phyloP scores from a whole-genome alignment of 2,329 filamentous ascomycete species.

The Fusarium nematophilum region DNA sequence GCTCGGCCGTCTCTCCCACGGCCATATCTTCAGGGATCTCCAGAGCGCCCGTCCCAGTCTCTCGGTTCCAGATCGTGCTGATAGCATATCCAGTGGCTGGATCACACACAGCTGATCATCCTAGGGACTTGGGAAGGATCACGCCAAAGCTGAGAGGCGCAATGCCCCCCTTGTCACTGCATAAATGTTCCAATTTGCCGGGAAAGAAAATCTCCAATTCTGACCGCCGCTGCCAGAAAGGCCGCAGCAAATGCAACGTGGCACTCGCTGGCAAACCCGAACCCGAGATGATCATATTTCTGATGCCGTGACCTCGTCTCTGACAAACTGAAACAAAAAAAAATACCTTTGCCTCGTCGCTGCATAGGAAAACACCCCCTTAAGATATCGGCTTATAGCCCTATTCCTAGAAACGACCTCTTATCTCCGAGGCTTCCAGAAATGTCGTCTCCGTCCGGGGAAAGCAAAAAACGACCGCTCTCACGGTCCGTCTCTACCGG shows the following conservation, averaged over 20 bases:
- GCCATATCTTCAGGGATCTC: too few relatives aligned
- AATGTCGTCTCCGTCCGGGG: conserved; percentile 9
- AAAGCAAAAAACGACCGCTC: conserved; percentile 27
- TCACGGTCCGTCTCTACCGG: conserved; percentile 42
- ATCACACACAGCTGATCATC: too few relatives aligned
- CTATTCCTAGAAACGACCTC: background rate
- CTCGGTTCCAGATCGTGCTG: too few relatives aligned
- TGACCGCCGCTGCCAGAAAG: conserved; percentile 3
- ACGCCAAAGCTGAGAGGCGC: background rate
- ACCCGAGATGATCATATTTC: too few relatives aligned
- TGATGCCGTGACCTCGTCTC: too few relatives aligned
- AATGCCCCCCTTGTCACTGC: background rate
- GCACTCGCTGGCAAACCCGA: background rate
- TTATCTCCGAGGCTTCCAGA: background rate
- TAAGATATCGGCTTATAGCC: background rate
- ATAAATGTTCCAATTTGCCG: background rate
- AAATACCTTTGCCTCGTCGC: too few relatives aligned
- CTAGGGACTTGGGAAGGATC: too few relatives aligned
- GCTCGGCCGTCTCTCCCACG: too few relatives aligned
- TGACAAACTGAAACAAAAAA: too few relatives aligned
- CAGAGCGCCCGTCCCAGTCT: too few relatives aligned
- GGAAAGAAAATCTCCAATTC: background rate
- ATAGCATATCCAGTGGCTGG: too few relatives aligned
- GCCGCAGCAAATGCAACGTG: conserved; percentile 10
- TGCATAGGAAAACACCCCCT: background rate